Evolutionary conservation across 768 basidiomycete genomes (phyloP), one percentile per base, ranked within the genome.

Genomic region (Hemileccinum impolitum): DNA sequence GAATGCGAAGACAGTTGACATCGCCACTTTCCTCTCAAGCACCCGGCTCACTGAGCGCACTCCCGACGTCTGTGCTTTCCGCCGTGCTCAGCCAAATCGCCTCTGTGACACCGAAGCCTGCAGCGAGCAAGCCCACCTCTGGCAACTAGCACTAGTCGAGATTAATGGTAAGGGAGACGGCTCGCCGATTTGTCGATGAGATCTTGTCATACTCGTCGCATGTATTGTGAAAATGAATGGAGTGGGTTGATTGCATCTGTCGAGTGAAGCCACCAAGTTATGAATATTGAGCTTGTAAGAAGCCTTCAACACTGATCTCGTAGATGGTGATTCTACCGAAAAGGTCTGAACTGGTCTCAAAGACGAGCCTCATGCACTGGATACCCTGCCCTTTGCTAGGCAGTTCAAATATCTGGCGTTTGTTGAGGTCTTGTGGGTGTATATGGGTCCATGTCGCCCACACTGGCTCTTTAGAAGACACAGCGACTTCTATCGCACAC

Each of bases 281-380:
- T 31, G 42, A 36, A 36, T 48, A 15, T 25, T n/a, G 13, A 13
- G 19, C 12, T 50, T 36, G 39, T 26, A 51, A 34, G 18, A 47
- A 18, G 1, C 70, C 70, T 47, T 72, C 50, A 26, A 75, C 26
- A 37, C 55, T 61, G 32, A 90, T 58, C 60, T 89, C 83, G 60
- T 90, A 90, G 36, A 90, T 62, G 8, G 80, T 87, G 38, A 90
- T 75, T 65, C 89, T 76, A 45, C 90, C 90, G 61, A 90, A 92
- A 60, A 91, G 87, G 68, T 91, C 90, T 17, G 90, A 90, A 63
- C 87, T 88, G 62, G 81, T 77, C 57, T 88, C 84, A 52, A 93
- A 92, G 6, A 87, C 71, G 12, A 93, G 65, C 65, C 79, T 85
- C 54, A 92, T 50, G 15, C 73, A 70, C 48, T 56, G 66, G 14